Conservation (phyloP, 2,329 filamentous ascomycete species). For the Diaporthe australafricana region DNA sequence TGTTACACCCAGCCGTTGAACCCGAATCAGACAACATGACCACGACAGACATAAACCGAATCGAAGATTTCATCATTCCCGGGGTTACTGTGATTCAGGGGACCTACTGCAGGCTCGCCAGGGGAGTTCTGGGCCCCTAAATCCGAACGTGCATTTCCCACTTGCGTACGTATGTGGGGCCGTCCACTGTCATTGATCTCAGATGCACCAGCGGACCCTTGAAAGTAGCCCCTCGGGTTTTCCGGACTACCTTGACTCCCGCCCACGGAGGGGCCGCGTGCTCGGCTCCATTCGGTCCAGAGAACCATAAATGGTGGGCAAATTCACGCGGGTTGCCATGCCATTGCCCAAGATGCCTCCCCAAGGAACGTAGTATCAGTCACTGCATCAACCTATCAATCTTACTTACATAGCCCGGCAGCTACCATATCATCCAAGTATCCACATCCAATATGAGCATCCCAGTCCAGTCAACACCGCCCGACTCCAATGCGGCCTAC, state of each 20-base stretch:
- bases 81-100: background rate
- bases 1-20: background rate
- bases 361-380: background rate
- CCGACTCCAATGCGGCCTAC: slow-evolving; percentile 53
- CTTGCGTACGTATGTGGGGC: slow-evolving; percentile 6
- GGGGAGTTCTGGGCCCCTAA: background rate
- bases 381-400: background rate
- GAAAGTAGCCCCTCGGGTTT: slow-evolving; percentile 17
- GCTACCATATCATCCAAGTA: background rate
- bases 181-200: slow-evolving; percentile 3
- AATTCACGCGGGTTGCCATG: background rate
- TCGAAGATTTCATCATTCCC: background rate
- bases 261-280: slow-evolving; percentile 11
- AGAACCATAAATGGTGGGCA: background rate
- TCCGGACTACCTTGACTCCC: slow-evolving; percentile 5
- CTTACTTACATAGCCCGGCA: background rate
- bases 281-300: slow-evolving; percentile 12
- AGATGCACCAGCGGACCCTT: background rate
- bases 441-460: slow-evolving; percentile 44
- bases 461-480: slow-evolving; percentile 49
- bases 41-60: background rate
- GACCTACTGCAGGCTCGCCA: background rate
- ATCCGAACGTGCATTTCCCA: background rate
- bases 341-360: background rate
- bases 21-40: background rate